Percentiles rank a stretch among this genome's conserved stretches.
Evolutionary conservation across 805 yeast genomes (phyloP).

Genomic region (Zygotorulaspora florentina): DNA sequence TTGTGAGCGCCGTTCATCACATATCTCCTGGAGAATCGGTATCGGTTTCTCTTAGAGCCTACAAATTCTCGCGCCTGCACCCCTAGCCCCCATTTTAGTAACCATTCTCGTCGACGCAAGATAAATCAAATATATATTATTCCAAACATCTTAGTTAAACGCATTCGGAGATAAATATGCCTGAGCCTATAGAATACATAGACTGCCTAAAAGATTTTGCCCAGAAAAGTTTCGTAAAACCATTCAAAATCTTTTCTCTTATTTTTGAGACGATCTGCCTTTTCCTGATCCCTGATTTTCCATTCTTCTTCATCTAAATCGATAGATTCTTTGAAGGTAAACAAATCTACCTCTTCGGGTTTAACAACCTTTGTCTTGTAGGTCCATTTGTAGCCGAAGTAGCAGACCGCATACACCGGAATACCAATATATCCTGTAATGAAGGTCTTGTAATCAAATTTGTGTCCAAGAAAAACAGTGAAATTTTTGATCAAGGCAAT

Average conservation of each 20-base stretch:
- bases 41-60: too few species aligned
- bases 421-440: slow-evolving; percentile 77
- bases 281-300: slow-evolving; percentile 30
- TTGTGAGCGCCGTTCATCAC: too few species aligned
- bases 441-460: slow-evolving; percentile 59
- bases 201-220: slow-evolving; percentile 44
- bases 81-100: too few species aligned
- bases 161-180: neutral
- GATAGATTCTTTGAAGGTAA: slow-evolving; percentile 32
- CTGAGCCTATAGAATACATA: neutral
- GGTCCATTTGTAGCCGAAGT: slow-evolving; percentile 56
- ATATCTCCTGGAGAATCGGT: too few species aligned
- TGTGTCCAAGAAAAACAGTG: slow-evolving; percentile 62
- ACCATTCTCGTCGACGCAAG: too few species aligned
- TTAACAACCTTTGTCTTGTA: slow-evolving; percentile 46
- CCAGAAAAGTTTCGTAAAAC: slow-evolving; percentile 47
- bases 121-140: too few species aligned
- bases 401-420: slow-evolving; percentile 49
- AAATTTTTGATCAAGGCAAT: slow-evolving; percentile 65
- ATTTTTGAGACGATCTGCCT: slow-evolving; percentile 26
- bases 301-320: slow-evolving; percentile 35
- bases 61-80: too few species aligned
- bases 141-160: too few species aligned
- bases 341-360: slow-evolving; percentile 58
- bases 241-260: slow-evolving; percentile 38